A percentile compares a stretch with the other conserved stretches of the same genome.
These are phyloP conservation scores for Rhodotorula sp. DNA, from an alignment of 1,284 basidiomycete species.

Conservation along the genomic window DNA sequence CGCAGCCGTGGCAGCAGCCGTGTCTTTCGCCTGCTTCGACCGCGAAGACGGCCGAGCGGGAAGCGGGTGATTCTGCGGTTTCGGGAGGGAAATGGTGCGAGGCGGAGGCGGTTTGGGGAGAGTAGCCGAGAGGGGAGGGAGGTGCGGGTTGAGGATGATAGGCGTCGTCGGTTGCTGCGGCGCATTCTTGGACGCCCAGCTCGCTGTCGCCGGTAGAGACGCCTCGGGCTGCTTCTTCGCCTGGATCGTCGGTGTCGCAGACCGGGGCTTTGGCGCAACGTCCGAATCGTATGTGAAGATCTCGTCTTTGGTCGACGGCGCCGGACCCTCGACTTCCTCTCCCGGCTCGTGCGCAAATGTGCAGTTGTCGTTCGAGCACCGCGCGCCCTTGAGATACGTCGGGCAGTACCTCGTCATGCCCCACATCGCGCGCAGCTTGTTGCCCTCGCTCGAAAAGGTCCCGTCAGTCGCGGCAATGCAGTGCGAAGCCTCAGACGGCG, in stretches of 20 bases:
- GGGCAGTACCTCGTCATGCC: slow-evolving; percentile 99
- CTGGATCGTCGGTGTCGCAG: slow-evolving; percentile 1
- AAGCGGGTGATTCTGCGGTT: slow-evolving; percentile 23
- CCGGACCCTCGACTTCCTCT: slow-evolving; percentile 83
- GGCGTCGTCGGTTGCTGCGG: slow-evolving; percentile 24
- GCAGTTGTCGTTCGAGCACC: slow-evolving; percentile 84
- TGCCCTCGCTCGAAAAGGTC: slow-evolving; percentile 67
- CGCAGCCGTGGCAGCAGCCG: slow-evolving; percentile 10
- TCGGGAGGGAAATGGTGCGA: slow-evolving; percentile 23
- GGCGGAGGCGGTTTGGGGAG: slow-evolving; percentile 26
- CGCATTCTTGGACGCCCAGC: slow-evolving; percentile 41
- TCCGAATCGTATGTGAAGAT: slow-evolving; percentile 52
- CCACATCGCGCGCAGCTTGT: slow-evolving; percentile 87
- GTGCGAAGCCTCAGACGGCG: slow-evolving; percentile 90
- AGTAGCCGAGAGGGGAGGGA: slow-evolving; percentile 36
- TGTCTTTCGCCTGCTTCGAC: slow-evolving; percentile 12
- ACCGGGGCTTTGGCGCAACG: slow-evolving; percentile 9
- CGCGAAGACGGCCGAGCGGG: slow-evolving; percentile 31
- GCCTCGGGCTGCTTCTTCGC: slow-evolving; percentile 25
- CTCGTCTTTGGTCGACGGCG: slow-evolving; percentile 74
- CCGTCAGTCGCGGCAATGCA: slow-evolving; percentile 93
- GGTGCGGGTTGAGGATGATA: slow-evolving; percentile 34
- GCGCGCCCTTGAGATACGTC: slow-evolving; percentile 80
- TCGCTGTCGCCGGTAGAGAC: slow-evolving; percentile 40
- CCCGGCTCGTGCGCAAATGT: slow-evolving; percentile 97